Percentiles rank a stretch among this genome's conserved stretches.
These are phyloP conservation scores for Biscutella laevigata DNA, from an alignment of 441 rosid species.

Conservation along the genomic window DNA sequence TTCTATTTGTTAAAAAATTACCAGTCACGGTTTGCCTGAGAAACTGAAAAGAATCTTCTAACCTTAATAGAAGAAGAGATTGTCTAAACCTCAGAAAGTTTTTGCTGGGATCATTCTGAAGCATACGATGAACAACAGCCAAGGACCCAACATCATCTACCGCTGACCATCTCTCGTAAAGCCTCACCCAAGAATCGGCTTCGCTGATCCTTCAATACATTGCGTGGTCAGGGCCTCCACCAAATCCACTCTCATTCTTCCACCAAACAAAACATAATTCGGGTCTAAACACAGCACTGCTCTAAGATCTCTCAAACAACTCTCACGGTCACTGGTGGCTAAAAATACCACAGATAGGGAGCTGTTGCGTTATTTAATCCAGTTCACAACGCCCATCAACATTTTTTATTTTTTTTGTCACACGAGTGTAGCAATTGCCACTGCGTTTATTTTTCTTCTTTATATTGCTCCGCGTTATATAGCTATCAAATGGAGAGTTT, in stretches of 20 bases:
- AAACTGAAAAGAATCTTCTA: constrained; percentile 2
- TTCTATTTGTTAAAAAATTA: no score
- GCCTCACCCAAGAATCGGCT: constrained; percentile 62
- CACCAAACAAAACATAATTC: constrained; percentile 40
- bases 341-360: constrained; percentile 55
- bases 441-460: no score
- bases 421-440: no score
- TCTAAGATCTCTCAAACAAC: constrained; percentile 48
- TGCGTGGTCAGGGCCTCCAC: constrained; percentile 34
- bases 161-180: constrained; percentile 60
- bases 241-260: constrained; percentile 37
- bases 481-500: no score
- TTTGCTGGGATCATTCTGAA: constrained; percentile 49
- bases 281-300: constrained; percentile 53
- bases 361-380: no score
- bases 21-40: not conserved
- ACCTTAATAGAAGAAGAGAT: constrained; percentile 66
- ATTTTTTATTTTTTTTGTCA: no score
- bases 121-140: constrained; percentile 61
- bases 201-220: constrained; percentile 32
- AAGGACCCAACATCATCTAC: constrained; percentile 67
- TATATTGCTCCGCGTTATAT: no score
- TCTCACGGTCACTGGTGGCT: constrained; percentile 42
- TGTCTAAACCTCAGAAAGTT: constrained; percentile 58
- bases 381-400: no score